Evolutionary conservation across 2,329 filamentous ascomycete species (phyloP).

Genomic region (Aureobasidium sp.): DNA sequence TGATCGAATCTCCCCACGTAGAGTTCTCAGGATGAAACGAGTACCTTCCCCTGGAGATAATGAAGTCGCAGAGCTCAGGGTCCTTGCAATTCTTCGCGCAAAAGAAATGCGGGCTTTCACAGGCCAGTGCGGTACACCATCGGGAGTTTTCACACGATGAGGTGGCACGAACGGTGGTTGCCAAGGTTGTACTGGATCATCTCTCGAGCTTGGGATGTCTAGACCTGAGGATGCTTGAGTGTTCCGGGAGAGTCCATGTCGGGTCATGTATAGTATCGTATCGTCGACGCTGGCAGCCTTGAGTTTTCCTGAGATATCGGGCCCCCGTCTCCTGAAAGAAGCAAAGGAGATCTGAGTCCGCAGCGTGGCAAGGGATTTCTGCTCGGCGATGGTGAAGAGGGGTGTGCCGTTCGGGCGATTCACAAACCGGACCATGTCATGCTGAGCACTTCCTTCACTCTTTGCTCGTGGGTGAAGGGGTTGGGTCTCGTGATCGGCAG

Average conservation of each 20-base stretch:
- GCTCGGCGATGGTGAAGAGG: slow-evolving; percentile 37
- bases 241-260: background rate
- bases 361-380: slow-evolving; percentile 33
- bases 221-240: background rate
- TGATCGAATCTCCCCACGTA: background rate
- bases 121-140: slow-evolving; percentile 23
- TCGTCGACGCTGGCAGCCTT: slow-evolving; percentile 6
- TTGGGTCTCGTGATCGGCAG: background rate
- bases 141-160: background rate
- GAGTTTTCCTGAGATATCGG: background rate
- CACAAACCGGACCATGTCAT: slow-evolving; percentile 17
- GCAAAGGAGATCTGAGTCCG: slow-evolving; percentile 25
- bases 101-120: slow-evolving; percentile 9
- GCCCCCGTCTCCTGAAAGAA: slow-evolving; percentile 16
- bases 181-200: background rate
- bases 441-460: background rate
- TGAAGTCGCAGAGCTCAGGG: background rate
- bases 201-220: background rate
- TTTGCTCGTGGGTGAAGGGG: background rate
- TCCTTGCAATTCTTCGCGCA: background rate
- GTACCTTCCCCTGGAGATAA: background rate
- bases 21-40: background rate
- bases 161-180: slow-evolving; percentile 8
- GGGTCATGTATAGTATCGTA: background rate
- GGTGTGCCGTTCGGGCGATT: slow-evolving; percentile 28